Percentiles rank a stretch among this genome's conserved stretches.
Evolutionary conservation across 2,329 filamentous ascomycete species (phyloP).

Genomic region (Fusarium brachygibbosum): DNA sequence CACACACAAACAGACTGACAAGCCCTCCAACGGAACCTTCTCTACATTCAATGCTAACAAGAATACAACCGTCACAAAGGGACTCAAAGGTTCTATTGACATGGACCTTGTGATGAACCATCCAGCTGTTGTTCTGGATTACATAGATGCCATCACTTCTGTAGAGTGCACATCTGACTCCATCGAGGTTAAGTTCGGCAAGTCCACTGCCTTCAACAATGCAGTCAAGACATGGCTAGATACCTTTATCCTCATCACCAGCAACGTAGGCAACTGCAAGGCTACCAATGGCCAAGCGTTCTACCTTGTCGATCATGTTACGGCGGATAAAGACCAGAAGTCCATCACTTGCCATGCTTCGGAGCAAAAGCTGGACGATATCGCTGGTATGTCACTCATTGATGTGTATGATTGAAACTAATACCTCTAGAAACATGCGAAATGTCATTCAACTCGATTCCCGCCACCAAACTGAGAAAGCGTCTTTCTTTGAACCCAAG

Average conservation of each 20-base stretch:
- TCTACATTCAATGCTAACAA: neutral
- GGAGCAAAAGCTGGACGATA: constrained; percentile 2
- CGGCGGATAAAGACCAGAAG: neutral
- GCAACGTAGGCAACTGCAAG: constrained; percentile 20
- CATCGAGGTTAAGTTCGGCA: constrained; percentile 10
- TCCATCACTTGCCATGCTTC: constrained; percentile 21
- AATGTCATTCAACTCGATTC: constrained; percentile 21
- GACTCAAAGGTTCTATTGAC: neutral
- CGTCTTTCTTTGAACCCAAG: constrained; percentile 10
- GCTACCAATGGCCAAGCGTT: constrained; percentile 10
- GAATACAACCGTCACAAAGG: neutral
- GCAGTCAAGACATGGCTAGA: constrained; percentile 6
- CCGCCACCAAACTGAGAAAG: constrained; percentile 12
- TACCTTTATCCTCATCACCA: constrained; percentile 9
- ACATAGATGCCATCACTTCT: constrained; percentile 12
- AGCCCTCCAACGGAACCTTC: constrained; percentile 14
- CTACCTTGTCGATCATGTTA: constrained; percentile 9
- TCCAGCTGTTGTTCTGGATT: constrained; percentile 19
- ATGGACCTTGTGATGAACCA: constrained; percentile 27
- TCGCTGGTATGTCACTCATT: neutral
- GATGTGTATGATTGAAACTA: fast-evolving
- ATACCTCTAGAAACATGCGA: constrained; percentile 5
- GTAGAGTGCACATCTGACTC: constrained; percentile 4
- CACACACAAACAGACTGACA: neutral
- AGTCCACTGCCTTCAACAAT: constrained; percentile 3